These are phyloP conservation scores for Heterococcus sp. DNA, from an alignment of 108 stramenopile species.

Conservation along the genomic window DNA sequence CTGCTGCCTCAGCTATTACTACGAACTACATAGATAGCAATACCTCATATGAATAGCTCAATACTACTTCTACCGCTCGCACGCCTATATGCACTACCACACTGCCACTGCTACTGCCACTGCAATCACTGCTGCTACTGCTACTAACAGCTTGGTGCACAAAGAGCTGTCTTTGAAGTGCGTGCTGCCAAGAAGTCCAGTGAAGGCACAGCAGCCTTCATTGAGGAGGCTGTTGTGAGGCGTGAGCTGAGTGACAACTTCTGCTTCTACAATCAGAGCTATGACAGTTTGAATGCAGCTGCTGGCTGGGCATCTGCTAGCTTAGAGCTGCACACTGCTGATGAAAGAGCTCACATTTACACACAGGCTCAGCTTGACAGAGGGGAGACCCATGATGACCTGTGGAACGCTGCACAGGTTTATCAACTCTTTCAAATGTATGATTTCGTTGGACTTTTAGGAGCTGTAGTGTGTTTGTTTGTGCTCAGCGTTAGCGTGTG, in stretches of 20 bases:
- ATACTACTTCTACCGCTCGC: too few relatives aligned
- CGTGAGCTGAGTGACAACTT: constrained; percentile 94
- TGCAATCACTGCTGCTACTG: too few relatives aligned
- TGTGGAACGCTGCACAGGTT: constrained; percentile 97
- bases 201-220: constrained; percentile 73
- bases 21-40: too few relatives aligned
- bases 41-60: too few relatives aligned
- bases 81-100: too few relatives aligned
- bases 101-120: too few relatives aligned
- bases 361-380: constrained; percentile 73
- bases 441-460: too few relatives aligned
- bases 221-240: constrained; percentile 94
- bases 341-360: constrained; percentile 81
- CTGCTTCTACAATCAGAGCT: constrained; percentile 79
- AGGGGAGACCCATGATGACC: constrained; percentile 86
- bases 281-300: constrained; percentile 78
- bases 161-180: constrained; percentile 70
- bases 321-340: constrained; percentile 74
- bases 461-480: too few relatives aligned
- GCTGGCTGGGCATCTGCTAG: constrained; percentile 88
- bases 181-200: constrained; percentile 55
- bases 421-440: too few relatives aligned
- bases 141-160: constrained; percentile 60
- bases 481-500: too few relatives aligned
- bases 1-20: too few relatives aligned